Evolutionary conservation across 768 basidiomycete genomes (phyloP), one percentile per base, ranked within the genome.

Genomic region (Agrocybe praecox): DNA sequence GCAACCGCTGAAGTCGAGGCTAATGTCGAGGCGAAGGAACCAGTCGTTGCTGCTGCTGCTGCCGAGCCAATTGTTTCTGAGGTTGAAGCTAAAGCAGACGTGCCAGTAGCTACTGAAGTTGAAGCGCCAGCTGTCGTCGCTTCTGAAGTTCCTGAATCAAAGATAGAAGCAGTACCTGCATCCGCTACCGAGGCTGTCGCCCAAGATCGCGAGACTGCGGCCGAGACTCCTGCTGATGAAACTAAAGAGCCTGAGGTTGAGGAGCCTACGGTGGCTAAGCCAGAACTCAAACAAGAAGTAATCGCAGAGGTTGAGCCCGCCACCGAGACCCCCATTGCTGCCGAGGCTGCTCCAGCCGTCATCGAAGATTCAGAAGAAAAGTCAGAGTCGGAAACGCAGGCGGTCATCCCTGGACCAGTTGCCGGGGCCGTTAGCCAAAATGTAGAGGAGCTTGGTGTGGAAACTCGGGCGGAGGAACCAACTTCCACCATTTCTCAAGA

Each of bases 1-100:
- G 52, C 29, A 24, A 14, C 33, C 12, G 45, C 59, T 19, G 47
- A 53, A n/a, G 33, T 57, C 17, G 59, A 32, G 21, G 22, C 56
- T 24, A 54, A 46, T 5, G 24, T 6, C 40, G 34, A 22, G 2
- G 17, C 26, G 6, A 22, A 49, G 33, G n/a, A 12, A 17, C 9
- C 29, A 14, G 47, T n/a, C n/a, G 49, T 33, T 40, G 34, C 15
- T 11, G 18, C 15, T 15, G 24, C 1, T 15, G 46, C 24, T 11
- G 21, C 52, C 42, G 52, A 53, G 18, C 50, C 50, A 17, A 15
- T 42, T 32, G 50, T 7, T 29, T 22, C 33, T 40, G 36, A 40
- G 36, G 36, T 40, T 12, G 14, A 3, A 34, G 33, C 7, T 7
- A 34, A 34, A 15, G 33, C 15, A 34, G 33, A 34, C 15, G 33